Percentiles rank a stretch among this genome's conserved stretches.
Conservation (phyloP, 768 basidiomycete species). For the Aureoboletus auriporus region DNA sequence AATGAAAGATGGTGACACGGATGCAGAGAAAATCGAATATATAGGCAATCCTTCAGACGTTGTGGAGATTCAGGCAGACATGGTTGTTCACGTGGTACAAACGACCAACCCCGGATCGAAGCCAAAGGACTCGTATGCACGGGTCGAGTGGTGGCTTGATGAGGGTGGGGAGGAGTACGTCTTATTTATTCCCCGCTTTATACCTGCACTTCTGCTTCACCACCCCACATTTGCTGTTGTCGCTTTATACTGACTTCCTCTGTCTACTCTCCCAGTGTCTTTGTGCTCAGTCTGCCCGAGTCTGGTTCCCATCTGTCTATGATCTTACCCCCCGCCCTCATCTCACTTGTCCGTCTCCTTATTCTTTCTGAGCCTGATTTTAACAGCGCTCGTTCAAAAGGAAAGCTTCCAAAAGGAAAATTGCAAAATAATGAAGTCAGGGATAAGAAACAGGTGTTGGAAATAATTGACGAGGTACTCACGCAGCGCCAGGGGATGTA, state of each 20-base stretch:
- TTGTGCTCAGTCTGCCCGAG: conserved; percentile 6
- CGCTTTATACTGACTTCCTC: not conserved
- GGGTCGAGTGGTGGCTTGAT: conserved; percentile 94
- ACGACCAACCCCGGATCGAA: conserved; percentile 11
- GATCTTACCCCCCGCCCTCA: conserved; percentile 51
- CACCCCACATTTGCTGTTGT: not conserved
- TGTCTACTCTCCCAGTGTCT: conserved; percentile 4
- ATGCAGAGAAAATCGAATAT: conserved; percentile 11
- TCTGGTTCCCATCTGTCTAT: conserved; percentile 55
- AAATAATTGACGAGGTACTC: conserved; percentile 47
- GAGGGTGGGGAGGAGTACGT: conserved; percentile 85
- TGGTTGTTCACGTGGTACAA: conserved; percentile 46
- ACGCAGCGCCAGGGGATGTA: conserved; percentile 44
- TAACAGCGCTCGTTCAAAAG: conserved; percentile 53
- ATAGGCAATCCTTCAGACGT: conserved; percentile 75
- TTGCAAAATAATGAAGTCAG: conserved; percentile 5
- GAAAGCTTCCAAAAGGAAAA: conserved; percentile 73
- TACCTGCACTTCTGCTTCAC: not conserved
- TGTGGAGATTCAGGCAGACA: conserved; percentile 73
- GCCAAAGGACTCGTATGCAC: conserved; percentile 14
- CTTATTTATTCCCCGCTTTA: not conserved
- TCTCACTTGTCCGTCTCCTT: conserved; percentile 66
- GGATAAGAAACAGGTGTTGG: conserved; percentile 32
- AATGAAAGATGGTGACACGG: conserved; percentile 12
- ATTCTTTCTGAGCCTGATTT: conserved; percentile 54